phyloP scores from a whole-genome alignment of 345 rosid genomes.

The Cochlearia excelsa region DNA sequence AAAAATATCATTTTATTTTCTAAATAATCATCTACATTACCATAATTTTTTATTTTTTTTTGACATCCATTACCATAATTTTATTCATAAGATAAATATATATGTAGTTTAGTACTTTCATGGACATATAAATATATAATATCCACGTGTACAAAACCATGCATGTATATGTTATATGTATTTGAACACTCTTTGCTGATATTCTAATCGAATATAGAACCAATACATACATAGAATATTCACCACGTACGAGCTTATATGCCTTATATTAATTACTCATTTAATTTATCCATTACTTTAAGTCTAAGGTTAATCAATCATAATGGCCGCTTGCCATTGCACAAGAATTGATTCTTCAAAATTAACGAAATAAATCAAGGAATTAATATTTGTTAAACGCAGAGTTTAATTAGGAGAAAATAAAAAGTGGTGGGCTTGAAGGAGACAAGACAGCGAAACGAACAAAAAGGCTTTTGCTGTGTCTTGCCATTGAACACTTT shows the following conservation, averaged over 20 bases:
- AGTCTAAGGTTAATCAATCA: slow-evolving; percentile 3
- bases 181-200: too few relatives aligned
- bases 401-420: neutral
- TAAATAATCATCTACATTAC: neutral
- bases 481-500: slow-evolving; percentile 15
- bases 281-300: too few relatives aligned
- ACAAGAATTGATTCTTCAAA: neutral
- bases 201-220: too few relatives aligned
- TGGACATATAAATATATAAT: too few relatives aligned
- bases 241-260: too few relatives aligned
- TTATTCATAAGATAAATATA: too few relatives aligned
- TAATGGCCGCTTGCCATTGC: neutral
- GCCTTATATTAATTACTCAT: too few relatives aligned
- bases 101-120: neutral
- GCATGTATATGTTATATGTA: too few relatives aligned
- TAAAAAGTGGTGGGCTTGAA: slow-evolving; percentile 25
- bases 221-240: too few relatives aligned
- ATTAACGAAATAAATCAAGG: too few relatives aligned
- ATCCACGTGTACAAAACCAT: too few relatives aligned
- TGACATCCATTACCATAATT: neutral
- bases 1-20: neutral
- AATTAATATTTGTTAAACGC: slow-evolving; percentile 6
- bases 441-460: slow-evolving; percentile 29
- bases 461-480: slow-evolving; percentile 18
- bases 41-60: too few relatives aligned